Percentiles rank a stretch among this genome's conserved stretches.
These are phyloP conservation scores for Harrya chromipes DNA, from an alignment of 768 basidiomycete genomes.

Conservation along the genomic window DNA sequence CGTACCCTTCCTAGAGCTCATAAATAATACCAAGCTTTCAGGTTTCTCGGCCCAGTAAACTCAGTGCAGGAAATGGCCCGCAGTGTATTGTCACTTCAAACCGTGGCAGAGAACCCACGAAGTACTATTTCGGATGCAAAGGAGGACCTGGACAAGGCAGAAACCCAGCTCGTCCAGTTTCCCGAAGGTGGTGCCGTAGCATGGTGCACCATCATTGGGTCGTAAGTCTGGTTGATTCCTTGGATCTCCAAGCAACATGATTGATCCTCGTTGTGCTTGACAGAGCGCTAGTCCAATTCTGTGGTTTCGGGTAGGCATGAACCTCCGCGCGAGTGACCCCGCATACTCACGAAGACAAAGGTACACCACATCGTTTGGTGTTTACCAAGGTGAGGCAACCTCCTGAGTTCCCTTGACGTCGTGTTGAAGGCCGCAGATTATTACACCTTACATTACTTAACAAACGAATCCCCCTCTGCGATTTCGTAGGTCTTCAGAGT, in stretches of 20 bases:
- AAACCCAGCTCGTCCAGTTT: conserved; percentile 8
- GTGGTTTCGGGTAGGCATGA: conserved; percentile 34
- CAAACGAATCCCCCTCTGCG: conserved; percentile 31
- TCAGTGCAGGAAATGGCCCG: conserved; percentile 3
- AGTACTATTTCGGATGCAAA: not conserved
- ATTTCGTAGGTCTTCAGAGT: conserved; percentile 33
- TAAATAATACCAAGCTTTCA: not conserved
- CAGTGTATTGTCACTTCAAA: conserved; percentile 2
- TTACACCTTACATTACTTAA: conserved; percentile 36
- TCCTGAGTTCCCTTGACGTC: not conserved
- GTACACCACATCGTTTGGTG: conserved; percentile 36
- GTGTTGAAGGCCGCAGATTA: conserved; percentile 29
- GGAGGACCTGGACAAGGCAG: not conserved
- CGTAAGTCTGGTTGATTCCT: conserved; percentile 10
- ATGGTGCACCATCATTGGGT: conserved; percentile 24
- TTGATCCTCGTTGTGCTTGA: not conserved
- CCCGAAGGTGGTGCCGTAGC: conserved; percentile 29
- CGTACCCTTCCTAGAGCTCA: not conserved
- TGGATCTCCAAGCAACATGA: not conserved
- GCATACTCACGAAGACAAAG: conserved; percentile 16
- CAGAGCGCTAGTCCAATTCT: conserved; percentile 32
- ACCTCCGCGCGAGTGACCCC: not conserved
- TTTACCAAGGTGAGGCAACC: conserved; percentile 36
- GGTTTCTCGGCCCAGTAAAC: not conserved
- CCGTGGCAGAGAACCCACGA: not conserved